Conservation (phyloP, 2,329 filamentous ascomycete genomes). For the Tolypocladium pustulatum region DNA sequence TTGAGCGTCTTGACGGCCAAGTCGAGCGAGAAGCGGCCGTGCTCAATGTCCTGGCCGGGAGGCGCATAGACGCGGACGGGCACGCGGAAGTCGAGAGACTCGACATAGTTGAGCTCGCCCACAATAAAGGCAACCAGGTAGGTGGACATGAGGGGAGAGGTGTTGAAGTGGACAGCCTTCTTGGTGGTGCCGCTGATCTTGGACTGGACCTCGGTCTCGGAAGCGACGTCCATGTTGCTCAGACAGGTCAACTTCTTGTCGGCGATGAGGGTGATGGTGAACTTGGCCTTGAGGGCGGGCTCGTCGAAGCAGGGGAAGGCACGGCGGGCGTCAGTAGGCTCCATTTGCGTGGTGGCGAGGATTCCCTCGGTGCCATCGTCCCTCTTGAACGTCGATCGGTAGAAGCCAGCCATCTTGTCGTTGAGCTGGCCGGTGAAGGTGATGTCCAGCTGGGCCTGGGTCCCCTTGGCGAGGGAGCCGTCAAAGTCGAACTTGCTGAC, state of each 20-base stretch:
- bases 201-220: constrained; percentile 54
- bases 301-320: constrained; percentile 97
- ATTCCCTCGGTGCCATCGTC: constrained; percentile 68
- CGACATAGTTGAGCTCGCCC: constrained; percentile 86
- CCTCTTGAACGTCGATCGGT: constrained; percentile 86
- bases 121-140: constrained; percentile 92
- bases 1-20: constrained; percentile 81
- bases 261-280: constrained; percentile 82
- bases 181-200: constrained; percentile 35
- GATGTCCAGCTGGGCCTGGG: constrained; percentile 55
- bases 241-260: constrained; percentile 85
- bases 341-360: constrained; percentile 90
- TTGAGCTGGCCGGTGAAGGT: constrained; percentile 70
- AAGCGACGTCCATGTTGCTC: constrained; percentile 92
- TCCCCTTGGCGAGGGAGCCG: constrained; percentile 59
- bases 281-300: constrained; percentile 84
- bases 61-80: constrained; percentile 93
- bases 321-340: constrained; percentile 84
- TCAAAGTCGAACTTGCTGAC: constrained; percentile 73
- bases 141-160: constrained; percentile 88
- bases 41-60: constrained; percentile 78
- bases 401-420: constrained; percentile 96
- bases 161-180: constrained; percentile 82
- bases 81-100: constrained; percentile 83
- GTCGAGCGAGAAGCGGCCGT: constrained; percentile 82